Evolutionary conservation across 2,329 filamentous ascomycete species (phyloP).

Genomic region (Curvularia sp.): DNA sequence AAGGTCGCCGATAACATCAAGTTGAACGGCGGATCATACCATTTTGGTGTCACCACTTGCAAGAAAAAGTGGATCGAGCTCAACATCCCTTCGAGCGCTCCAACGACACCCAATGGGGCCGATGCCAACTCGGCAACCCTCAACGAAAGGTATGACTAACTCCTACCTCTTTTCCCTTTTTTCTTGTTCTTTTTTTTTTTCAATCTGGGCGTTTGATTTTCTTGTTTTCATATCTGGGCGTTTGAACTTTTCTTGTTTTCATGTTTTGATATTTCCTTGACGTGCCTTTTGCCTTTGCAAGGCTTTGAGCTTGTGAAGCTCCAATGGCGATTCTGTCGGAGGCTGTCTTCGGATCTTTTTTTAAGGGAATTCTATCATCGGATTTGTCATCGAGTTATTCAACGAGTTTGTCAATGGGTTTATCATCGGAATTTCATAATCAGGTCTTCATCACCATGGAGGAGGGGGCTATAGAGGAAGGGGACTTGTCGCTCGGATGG

Average conservation of each 20-base stretch:
- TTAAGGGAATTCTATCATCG: not conserved
- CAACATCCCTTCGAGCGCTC: constrained; percentile 11
- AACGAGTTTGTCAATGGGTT: no score
- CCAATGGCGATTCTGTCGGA: not conserved
- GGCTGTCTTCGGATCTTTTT: not conserved
- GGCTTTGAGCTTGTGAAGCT: not conserved
- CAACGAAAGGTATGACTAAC: no score
- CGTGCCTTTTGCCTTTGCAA: not conserved
- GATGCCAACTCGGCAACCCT: not conserved
- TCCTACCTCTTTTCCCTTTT: not conserved
- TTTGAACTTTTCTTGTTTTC: not conserved
- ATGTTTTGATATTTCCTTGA: not conserved
- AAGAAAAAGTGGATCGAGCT: constrained; percentile 66
- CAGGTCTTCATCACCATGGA: constrained; percentile 7
- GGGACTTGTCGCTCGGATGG: constrained; percentile 1
- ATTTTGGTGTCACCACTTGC: constrained; percentile 67
- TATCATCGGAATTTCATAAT: not conserved
- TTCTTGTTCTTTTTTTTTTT: not conserved
- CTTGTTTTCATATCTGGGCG: no score
- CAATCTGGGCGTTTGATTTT: not conserved
- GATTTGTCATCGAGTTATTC: no score
- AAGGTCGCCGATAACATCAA: constrained; percentile 62
- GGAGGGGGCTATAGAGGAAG: not conserved
- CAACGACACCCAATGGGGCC: not conserved
- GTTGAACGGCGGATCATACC: constrained; percentile 62